Base-by-base conservation (phyloP, 345 rosid species). In the Kandelia obovata region DNA sequence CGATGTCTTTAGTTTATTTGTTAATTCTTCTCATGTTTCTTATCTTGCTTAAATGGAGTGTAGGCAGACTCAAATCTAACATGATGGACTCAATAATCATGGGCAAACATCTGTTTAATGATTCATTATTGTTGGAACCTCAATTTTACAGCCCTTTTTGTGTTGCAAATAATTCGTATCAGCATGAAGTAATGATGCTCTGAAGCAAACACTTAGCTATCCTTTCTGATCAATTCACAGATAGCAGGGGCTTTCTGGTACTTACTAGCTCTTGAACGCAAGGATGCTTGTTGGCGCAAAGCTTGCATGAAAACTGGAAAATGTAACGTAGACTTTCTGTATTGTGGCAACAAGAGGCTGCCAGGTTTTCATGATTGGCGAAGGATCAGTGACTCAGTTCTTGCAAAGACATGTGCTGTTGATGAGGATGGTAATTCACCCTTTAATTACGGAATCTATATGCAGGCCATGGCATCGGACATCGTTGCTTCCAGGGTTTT, bases 211-310 rank as follows among this genome's bases (percentile, higher is more conserved):
- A 53, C 23, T 5, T 27, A 34, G 59, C 49, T 11, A 13, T 43
- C 49, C 49, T 43, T 56, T 39, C 46, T 66, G 62, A 66, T 55
- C 10, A 21, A 17, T 59, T 63, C 68, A 52, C 86, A 92, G 98
- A 86, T 90, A 68, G 84, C 74, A 7, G 98, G 98, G 39, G 92
- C 95, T 21, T 84, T 92, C 35, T 92, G 95, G 95, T 92, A 90
- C 80, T 77, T 90, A 21, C 80, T 92, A 56, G 92, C 95, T 5
- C 78, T 92, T 65, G 96, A 92, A 79, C 85, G 98, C 23, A 83
- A 90, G 43, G 89, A 78, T 52, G 70, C 88, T 5, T 92, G 98
- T 73, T 90, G 90, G 95, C 80, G 81, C 67, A 61, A 51, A 27
- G 96, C 89, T 57, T 92, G 96, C 73, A 6, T 63, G 6, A 70